Conservation (phyloP, 176 grass and related monocot genomes). For the Oryza meridionalis region DNA sequence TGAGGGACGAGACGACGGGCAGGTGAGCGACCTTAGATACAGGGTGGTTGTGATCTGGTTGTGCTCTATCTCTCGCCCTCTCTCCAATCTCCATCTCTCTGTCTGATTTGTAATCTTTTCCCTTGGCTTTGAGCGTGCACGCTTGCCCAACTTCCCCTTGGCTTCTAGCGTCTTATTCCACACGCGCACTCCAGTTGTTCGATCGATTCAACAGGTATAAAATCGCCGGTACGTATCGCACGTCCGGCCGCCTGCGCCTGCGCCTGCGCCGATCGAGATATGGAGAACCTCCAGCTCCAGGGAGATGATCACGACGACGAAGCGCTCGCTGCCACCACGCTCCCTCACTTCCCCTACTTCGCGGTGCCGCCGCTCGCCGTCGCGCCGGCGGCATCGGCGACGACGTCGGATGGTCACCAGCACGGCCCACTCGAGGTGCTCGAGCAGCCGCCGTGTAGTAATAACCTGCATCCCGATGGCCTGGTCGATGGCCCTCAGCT, state of each 20-base stretch:
- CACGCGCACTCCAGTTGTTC: slow-evolving; percentile 12
- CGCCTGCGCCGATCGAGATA: neutral
- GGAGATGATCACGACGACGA: slow-evolving; percentile 43
- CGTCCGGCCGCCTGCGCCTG: neutral
- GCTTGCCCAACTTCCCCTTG: slow-evolving; percentile 59
- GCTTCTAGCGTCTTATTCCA: slow-evolving; percentile 47
- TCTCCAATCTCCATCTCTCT: neutral
- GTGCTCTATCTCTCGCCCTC: slow-evolving; percentile 46
- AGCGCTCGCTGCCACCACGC: neutral
- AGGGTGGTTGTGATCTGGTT: slow-evolving; percentile 79
- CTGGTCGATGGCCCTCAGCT: slow-evolving; percentile 1
- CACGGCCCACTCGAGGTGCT: slow-evolving; percentile 16
- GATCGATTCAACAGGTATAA: slow-evolving; percentile 22
- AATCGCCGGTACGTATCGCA: slow-evolving; percentile 31
- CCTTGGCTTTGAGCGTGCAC: slow-evolving; percentile 43
- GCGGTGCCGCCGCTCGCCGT: slow-evolving; percentile 30
- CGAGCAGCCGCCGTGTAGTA: slow-evolving; percentile 6
- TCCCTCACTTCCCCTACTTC: slow-evolving; percentile 56
- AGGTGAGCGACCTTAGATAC: slow-evolving; percentile 50
- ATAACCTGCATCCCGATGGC: neutral
- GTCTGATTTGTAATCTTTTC: neutral
- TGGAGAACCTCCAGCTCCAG: slow-evolving; percentile 64
- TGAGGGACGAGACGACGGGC: slow-evolving; percentile 42
- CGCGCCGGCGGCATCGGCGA: slow-evolving; percentile 18
- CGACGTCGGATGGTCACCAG: slow-evolving; percentile 31